A percentile compares a stretch with the other conserved stretches of the same genome.
Conservation (phyloP, 2,329 filamentous ascomycete species). For the Fusarium sp. region DNA sequence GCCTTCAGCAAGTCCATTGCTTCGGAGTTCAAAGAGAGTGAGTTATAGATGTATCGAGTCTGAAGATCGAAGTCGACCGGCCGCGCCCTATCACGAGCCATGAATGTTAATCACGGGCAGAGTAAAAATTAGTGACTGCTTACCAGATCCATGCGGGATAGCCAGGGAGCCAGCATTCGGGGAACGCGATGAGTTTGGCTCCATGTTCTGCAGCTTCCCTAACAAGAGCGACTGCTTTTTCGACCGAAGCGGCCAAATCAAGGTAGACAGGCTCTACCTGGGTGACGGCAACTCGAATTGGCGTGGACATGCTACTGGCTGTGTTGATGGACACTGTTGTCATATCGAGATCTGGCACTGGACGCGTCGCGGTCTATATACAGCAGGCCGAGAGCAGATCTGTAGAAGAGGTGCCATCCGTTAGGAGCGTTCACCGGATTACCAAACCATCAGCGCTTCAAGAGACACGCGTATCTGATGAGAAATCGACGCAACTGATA, state of each 20-base stretch:
- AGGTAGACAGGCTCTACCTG: conserved; percentile 45
- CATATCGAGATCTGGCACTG: background rate
- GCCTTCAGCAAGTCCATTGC: conserved; percentile 52
- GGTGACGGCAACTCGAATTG: conserved; percentile 39
- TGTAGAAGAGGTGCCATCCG: background rate
- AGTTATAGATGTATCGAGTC: conserved; percentile 53
- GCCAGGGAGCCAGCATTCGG: conserved; percentile 65
- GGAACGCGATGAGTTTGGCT: conserved; percentile 66
- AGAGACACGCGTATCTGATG: background rate
- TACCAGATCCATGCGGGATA: conserved; percentile 59
- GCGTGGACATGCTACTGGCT: conserved; percentile 17
- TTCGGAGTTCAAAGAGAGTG: conserved; percentile 51
- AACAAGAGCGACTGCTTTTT: conserved; percentile 40
- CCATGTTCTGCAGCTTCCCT: conserved; percentile 52
- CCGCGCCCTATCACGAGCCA: conserved; percentile 34
- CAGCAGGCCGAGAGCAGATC: background rate
- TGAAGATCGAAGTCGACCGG: conserved; percentile 29
- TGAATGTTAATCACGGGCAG: background rate
- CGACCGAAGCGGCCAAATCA: conserved; percentile 35
- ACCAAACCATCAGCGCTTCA: background rate
- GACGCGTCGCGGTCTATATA: background rate
- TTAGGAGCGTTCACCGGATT: background rate
- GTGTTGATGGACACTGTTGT: background rate
- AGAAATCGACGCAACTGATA: background rate
- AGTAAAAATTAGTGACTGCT: background rate